phyloP scores from a whole-genome alignment of 1,284 basidiomycete species.

The Grifola frondosa region DNA sequence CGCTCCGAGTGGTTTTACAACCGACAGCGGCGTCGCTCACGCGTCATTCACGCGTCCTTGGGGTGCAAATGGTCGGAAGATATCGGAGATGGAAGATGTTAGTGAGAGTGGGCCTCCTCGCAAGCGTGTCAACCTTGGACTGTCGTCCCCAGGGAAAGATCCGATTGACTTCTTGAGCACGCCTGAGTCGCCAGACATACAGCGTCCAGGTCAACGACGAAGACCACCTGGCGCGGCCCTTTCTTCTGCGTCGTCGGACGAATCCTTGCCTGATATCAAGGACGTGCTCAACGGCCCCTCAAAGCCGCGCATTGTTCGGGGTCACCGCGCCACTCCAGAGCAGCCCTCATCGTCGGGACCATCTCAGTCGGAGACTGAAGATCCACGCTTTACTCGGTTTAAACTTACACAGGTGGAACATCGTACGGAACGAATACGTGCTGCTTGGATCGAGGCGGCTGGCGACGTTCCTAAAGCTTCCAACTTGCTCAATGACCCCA shows the following conservation, averaged over 20 bases:
- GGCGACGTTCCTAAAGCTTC: slow-evolving; percentile 61
- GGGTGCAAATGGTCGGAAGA: slow-evolving; percentile 33
- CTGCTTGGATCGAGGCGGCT: slow-evolving; percentile 63
- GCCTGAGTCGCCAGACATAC: slow-evolving; percentile 58
- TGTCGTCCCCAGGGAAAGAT: slow-evolving; percentile 36
- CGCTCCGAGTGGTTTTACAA: slow-evolving; percentile 58
- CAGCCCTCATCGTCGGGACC: slow-evolving; percentile 17
- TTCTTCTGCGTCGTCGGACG: slow-evolving; percentile 58
- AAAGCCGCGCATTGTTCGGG: slow-evolving; percentile 54
- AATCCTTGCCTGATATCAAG: slow-evolving; percentile 51
- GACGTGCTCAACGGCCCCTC: slow-evolving; percentile 44
- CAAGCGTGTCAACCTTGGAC: slow-evolving; percentile 61
- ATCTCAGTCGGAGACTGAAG: slow-evolving; percentile 16
- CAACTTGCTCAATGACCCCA: slow-evolving; percentile 52
- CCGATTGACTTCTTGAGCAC: slow-evolving; percentile 41
- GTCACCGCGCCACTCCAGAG: slow-evolving; percentile 33
- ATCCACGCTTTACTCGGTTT: slow-evolving; percentile 51
- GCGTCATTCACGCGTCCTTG: slow-evolving; percentile 48
- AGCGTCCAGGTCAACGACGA: slow-evolving; percentile 50
- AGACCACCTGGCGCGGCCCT: slow-evolving; percentile 38
- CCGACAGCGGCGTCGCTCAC: slow-evolving; percentile 40
- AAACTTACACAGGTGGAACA: slow-evolving; percentile 58
- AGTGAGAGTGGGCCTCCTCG: slow-evolving; percentile 62
- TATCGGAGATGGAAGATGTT: slow-evolving; percentile 37
- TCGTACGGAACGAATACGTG: slow-evolving; percentile 44